Base-by-base conservation (phyloP, 352 stramenopile species). In the Pelagophyceae sp. region DNA sequence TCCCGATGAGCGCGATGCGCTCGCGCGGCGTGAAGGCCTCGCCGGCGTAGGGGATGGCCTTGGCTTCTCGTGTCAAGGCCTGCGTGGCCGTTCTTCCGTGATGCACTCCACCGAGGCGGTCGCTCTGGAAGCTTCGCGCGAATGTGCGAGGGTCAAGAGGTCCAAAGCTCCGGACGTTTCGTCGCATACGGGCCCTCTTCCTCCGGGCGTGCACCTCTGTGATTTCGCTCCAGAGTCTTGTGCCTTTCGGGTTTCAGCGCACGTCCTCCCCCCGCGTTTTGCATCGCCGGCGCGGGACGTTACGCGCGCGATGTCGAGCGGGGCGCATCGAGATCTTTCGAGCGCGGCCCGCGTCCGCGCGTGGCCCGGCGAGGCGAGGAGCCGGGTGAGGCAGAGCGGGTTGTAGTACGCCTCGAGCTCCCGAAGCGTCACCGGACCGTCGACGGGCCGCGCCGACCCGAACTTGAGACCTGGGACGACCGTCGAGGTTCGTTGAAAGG, bases 1-100 rank as follows among this genome's bases (percentile, higher is more conserved):
- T 86, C 6, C 37, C 63, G 33, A 94, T 82, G n/a, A 94, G 78
- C 27, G 82, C 78, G 72, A 94, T 81, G 27, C 89, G 80, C 77
- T 94, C 89, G 15, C 89, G 80, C n/a, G 84, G 85, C 20, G 85
- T 88, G 78, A 89, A 94, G 31, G 78, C 80, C 37, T 29, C 38
- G 27, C 79, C 35, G 35, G 37, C 63, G 63, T 72, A 72, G 31
- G 63, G 63, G 5, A 72, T 32, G 6, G 29, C 63, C 29, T 72
- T 50, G 35, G n/a, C 63, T 32, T 72, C 63, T 15, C 3, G 6
- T 5, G 35, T 32, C 6, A 72, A n/a, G n/a, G n/a, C n/a, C n/a
- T n/a, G n/a, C n/a, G n/a, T n/a, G n/a, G n/a, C n/a, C n/a, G n/a
- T n/a, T n/a, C n/a, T n/a, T n/a, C n/a, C n/a, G n/a, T n/a, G n/a